Percentiles rank a stretch among this genome's conserved stretches.
Conservation (phyloP, 202 grass and related monocot species). For the Elaeis oleifera region DNA sequence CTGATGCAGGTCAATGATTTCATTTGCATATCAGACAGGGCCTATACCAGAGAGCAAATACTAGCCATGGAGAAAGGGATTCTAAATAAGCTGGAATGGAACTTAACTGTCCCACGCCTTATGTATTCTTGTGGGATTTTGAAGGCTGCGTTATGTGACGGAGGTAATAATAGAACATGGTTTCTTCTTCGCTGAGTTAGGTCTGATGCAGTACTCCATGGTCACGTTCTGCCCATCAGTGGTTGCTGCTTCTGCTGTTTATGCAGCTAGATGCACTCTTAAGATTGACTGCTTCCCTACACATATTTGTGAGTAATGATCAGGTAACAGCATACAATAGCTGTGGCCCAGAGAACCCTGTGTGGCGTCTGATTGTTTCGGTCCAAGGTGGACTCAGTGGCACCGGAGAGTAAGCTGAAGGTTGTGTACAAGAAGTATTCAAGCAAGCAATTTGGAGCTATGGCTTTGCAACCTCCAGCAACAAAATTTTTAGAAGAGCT, state of each 20-base stretch:
- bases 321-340: slow-evolving; percentile 41
- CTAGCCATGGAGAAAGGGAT: slow-evolving; percentile 7
- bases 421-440: slow-evolving; percentile 86
- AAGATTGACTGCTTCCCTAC: background rate
- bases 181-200: slow-evolving; percentile 75
- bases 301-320: background rate
- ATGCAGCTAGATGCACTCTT: slow-evolving; percentile 69
- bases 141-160: slow-evolving; percentile 51
- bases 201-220: slow-evolving; percentile 58
- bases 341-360: slow-evolving; percentile 45
- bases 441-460: slow-evolving; percentile 44
- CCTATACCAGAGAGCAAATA: slow-evolving; percentile 39
- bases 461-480: slow-evolving; percentile 45
- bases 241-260: slow-evolving; percentile 67
- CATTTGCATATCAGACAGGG: slow-evolving; percentile 27
- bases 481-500: slow-evolving; percentile 25
- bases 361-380: slow-evolving; percentile 61
- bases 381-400: slow-evolving; percentile 51
- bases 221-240: slow-evolving; percentile 44
- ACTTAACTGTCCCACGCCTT: slow-evolving; percentile 54
- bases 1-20: slow-evolving; percentile 49
- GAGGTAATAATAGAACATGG: slow-evolving; percentile 49
- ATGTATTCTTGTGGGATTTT: slow-evolving; percentile 65
- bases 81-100: slow-evolving; percentile 57
- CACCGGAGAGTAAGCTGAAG: slow-evolving; percentile 31